phyloP scores from a whole-genome alignment of 2,329 filamentous ascomycete genomes.

The Colletotrichum sp. region DNA sequence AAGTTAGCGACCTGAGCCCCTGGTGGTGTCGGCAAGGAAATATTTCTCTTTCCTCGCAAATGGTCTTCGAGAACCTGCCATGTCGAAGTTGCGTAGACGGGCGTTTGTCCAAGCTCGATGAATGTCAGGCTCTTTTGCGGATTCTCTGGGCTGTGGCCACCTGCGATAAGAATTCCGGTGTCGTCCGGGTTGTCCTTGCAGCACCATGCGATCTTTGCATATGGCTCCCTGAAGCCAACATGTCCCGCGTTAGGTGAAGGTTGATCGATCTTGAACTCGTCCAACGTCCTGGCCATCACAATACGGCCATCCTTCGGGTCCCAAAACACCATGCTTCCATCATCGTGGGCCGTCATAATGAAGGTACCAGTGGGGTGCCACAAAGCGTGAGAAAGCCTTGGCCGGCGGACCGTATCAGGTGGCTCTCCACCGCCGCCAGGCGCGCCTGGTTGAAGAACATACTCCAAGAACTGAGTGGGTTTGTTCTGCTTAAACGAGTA shows the following conservation, averaged over 20 bases:
- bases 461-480: conserved; percentile 80
- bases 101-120: conserved; percentile 86
- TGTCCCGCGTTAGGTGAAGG: conserved; percentile 58
- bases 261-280: conserved; percentile 75
- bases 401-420: conserved; percentile 68
- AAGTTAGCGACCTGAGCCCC: conserved; percentile 82
- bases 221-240: conserved; percentile 72
- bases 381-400: conserved; percentile 79
- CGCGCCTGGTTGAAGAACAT: conserved; percentile 80
- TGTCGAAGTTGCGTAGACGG: conserved; percentile 87
- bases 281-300: conserved; percentile 81
- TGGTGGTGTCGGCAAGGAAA: conserved; percentile 75
- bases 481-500: conserved; percentile 96
- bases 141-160: conserved; percentile 73
- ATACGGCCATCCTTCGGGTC: conserved; percentile 87
- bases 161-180: conserved; percentile 85
- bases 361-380: conserved; percentile 98
- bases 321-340: conserved; percentile 93
- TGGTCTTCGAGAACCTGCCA: conserved; percentile 85
- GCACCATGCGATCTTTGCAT: conserved; percentile 86
- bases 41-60: conserved; percentile 77
- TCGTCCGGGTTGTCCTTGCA: conserved; percentile 94
- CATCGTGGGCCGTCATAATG: conserved; percentile 84
- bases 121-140: conserved; percentile 82
- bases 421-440: conserved; percentile 78